Conservation (phyloP, 2,329 filamentous ascomycete species). For the Calycina herbarum region DNA sequence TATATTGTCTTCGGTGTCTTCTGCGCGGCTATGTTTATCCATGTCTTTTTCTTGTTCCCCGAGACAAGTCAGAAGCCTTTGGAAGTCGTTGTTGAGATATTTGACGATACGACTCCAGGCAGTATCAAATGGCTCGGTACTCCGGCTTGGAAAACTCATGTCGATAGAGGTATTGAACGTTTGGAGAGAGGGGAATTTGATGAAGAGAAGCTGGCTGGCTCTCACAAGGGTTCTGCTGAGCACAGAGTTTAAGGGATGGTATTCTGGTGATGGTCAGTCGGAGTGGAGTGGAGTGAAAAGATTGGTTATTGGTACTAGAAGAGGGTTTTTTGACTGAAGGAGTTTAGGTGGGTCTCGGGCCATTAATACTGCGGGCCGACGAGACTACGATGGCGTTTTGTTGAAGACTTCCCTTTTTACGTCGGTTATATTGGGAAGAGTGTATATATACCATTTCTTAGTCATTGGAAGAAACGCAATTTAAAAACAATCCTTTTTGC, state of each 20-base stretch:
- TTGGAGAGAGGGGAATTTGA: conserved; percentile 35
- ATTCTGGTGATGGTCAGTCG: no score
- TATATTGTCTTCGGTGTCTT: conserved; percentile 56
- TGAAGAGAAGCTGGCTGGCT: conserved; percentile 17
- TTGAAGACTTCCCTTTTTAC: no score
- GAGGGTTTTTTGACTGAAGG: no score
- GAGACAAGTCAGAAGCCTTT: conserved; percentile 57
- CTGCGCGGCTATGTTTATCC: conserved; percentile 50
- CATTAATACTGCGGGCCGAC: no score
- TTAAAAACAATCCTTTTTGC: no score
- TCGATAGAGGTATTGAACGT: conserved; percentile 26
- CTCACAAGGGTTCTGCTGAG: background rate
- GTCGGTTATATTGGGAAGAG: no score
- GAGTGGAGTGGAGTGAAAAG: no score
- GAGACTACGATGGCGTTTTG: no score
- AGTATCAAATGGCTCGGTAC: conserved; percentile 33
- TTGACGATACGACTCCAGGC: conserved; percentile 40
- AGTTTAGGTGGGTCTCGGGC: no score
- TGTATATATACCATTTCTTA: no score
- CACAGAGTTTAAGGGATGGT: background rate
- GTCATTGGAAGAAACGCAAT: no score
- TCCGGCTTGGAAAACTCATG: conserved; percentile 35
- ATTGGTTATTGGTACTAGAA: no score
- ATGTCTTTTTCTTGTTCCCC: conserved; percentile 56
- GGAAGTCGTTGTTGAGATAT: conserved; percentile 53